Base-by-base conservation (phyloP, 768 basidiomycete species). In the Lactarius vividus region DNA sequence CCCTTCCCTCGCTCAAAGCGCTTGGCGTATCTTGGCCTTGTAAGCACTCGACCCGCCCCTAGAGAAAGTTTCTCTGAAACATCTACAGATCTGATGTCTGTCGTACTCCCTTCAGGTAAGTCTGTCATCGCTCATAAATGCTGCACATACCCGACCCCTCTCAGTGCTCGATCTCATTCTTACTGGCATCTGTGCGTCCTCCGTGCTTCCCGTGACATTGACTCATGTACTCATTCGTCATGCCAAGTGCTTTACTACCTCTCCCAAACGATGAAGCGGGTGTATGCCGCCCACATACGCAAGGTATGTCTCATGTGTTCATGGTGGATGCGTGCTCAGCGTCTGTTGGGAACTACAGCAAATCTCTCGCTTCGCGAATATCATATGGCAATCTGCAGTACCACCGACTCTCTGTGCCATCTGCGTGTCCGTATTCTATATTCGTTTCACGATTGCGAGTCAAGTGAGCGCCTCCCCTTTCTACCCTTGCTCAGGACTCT, bases 391-490 rank as follows among this genome's bases (percentile, higher is more conserved):
- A 44, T 56, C 65, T 0, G 65, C 65, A 18, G 20, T 66, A 13
- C 61, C 61, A 28, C 65, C 65, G 3, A 62, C 65, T 9, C 11
- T 66, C 23, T 62, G 65, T 23, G 16, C 61, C 40, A 46, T 66
- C 57, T 23, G 29, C 37, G 4, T 58, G 7, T 57, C 44, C 9
- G 16, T 58, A 16, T 0, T 57, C 1, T 59, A 58, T 37, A n/a
- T 42, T 53, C 56, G 29, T n/a, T 35, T 33, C 20, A 15, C 39
- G 5, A 26, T 6, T 0, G 35, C 37, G 16, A 5, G 10, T 40
- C 20, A 29, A 46, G 65, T 66, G 15, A 57, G 60, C n/a, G n/a
- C n/a, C n/a, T 13, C n/a, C 35, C 4, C 7, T 57, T n/a, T 33
- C 13, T 35, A 2, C 31, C 8, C 23, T 5, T 57, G n/a, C n/a